Percentiles rank a stretch among this genome's conserved stretches.
Conservation (phyloP, 257 asterid species). For the Solanum commersonii region DNA sequence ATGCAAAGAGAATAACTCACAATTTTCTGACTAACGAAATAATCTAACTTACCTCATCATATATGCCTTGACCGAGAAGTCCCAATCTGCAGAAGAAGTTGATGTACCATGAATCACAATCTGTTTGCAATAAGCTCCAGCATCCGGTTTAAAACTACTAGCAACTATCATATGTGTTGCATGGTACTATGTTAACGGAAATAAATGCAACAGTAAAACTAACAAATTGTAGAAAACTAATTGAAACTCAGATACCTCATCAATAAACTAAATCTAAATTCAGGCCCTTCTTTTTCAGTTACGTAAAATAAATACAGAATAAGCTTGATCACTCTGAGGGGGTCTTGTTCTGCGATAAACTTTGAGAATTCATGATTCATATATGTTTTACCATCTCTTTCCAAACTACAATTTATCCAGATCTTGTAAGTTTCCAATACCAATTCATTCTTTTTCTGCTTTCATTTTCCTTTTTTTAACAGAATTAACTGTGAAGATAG, state of each 20-base stretch:
- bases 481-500: not conserved
- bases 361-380: not conserved
- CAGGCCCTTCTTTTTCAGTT: too few relatives aligned
- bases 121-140: too few relatives aligned
- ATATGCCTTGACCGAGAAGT: too few relatives aligned
- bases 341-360: not conserved
- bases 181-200: too few relatives aligned
- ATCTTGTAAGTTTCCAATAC: not conserved
- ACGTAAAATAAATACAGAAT: slow-evolving; percentile 5
- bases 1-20: not conserved
- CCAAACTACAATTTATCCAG: not conserved
- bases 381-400: not conserved
- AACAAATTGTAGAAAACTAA: too few relatives aligned
- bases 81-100: too few relatives aligned
- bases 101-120: too few relatives aligned
- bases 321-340: not conserved
- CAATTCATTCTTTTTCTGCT: not conserved
- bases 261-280: too few relatives aligned
- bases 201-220: too few relatives aligned
- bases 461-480: not conserved
- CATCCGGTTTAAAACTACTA: too few relatives aligned
- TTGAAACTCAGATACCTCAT: too few relatives aligned
- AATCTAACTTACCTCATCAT: slow-evolving; percentile 45
- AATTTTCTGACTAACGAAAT: not conserved
- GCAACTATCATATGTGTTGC: too few relatives aligned